phyloP scores from a whole-genome alignment of 352 stramenopile species.

The Phytophthora fragariae region DNA sequence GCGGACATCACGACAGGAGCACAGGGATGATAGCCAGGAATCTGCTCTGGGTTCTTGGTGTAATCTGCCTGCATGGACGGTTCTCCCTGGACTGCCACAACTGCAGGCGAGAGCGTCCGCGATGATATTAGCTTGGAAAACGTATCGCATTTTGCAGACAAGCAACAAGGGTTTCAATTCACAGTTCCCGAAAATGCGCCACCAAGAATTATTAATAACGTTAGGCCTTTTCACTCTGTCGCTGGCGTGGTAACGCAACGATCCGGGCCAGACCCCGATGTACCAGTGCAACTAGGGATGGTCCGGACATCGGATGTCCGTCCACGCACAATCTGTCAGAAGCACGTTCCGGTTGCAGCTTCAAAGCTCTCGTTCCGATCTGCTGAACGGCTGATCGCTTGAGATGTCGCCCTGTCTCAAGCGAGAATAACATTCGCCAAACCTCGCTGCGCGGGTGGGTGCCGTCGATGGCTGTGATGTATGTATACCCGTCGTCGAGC shows the following conservation, averaged over 20 bases:
- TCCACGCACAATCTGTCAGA: slow-evolving; percentile 21
- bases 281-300: slow-evolving; percentile 24
- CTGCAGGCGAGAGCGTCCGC: too few species aligned
- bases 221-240: neutral
- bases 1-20: too few species aligned
- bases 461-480: slow-evolving; percentile 48
- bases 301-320: slow-evolving; percentile 19
- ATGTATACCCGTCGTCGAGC: slow-evolving; percentile 55
- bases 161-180: too few species aligned
- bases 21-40: too few species aligned
- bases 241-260: slow-evolving; percentile 12
- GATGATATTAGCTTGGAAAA: too few species aligned
- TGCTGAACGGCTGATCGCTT: slow-evolving; percentile 23
- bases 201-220: too few species aligned
- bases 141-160: too few species aligned
- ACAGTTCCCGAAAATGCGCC: too few species aligned
- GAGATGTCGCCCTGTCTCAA: slow-evolving; percentile 48
- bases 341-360: slow-evolving; percentile 16
- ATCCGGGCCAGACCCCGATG: slow-evolving; percentile 22
- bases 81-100: too few species aligned
- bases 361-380: slow-evolving; percentile 42
- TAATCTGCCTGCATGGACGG: too few species aligned
- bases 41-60: too few species aligned
- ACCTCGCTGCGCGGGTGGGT: slow-evolving; percentile 27
- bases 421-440: slow-evolving; percentile 37